Conservation (phyloP, 495 filamentous ascomycete genomes). For the Aspergillus egyptiacus region DNA sequence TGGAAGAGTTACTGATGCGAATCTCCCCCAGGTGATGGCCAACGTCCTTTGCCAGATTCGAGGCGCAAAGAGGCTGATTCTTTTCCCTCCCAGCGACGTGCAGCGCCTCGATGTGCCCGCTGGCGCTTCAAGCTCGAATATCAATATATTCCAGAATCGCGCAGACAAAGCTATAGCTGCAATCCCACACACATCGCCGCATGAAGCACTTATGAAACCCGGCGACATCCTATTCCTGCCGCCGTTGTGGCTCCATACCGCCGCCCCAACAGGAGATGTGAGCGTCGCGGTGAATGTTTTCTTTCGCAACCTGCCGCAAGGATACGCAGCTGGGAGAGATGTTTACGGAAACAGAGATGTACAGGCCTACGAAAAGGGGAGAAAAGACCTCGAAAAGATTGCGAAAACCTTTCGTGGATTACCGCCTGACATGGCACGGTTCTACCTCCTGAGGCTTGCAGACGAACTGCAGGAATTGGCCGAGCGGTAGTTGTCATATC, state of each 20-base stretch:
- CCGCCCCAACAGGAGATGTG: constrained; percentile 52
- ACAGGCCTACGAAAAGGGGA: constrained; percentile 73
- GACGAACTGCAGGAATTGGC: constrained; percentile 54
- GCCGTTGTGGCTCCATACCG: constrained; percentile 79
- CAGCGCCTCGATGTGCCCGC: constrained; percentile 61
- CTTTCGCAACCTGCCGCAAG: constrained; percentile 62
- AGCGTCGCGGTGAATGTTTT: constrained; percentile 83
- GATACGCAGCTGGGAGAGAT: constrained; percentile 71
- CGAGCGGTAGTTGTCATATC: constrained; percentile 14
- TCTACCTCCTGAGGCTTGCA: constrained; percentile 71
- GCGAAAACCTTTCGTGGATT: constrained; percentile 59
- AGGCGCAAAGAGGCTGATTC: constrained; percentile 62
- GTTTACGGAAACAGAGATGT: constrained; percentile 87
- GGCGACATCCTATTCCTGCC: constrained; percentile 80
- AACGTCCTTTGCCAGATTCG: constrained; percentile 79
- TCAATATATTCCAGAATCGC: constrained; percentile 58
- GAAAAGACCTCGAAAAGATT: constrained; percentile 65
- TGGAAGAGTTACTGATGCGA: not conserved
- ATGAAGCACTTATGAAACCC: constrained; percentile 56
- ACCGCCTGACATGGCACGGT: constrained; percentile 59
- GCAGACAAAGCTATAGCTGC: constrained; percentile 24
- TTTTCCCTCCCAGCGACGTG: constrained; percentile 77
- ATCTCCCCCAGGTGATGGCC: constrained; percentile 63
- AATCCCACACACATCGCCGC: constrained; percentile 54
- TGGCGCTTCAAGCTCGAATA: constrained; percentile 71